Conservation (phyloP, 257 asterid genomes). For the Nicotiana benthamiana region DNA sequence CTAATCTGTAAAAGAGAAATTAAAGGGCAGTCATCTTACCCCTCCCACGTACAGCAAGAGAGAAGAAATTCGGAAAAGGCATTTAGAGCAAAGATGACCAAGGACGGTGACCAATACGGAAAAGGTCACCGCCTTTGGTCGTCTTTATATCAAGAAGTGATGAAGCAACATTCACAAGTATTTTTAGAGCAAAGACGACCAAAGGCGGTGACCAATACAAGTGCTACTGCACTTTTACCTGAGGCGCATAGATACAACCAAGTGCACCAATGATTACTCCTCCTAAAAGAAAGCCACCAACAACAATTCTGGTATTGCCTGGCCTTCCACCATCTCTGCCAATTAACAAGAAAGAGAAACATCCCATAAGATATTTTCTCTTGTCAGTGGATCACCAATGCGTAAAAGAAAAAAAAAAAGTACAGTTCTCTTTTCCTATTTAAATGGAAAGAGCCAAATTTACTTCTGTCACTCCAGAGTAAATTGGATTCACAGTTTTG, state of each 20-base stretch:
- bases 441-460: not conserved
- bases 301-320: conserved; percentile 26
- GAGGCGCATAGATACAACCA: conserved; percentile 44
- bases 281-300: conserved; percentile 40
- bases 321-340: conserved; percentile 36
- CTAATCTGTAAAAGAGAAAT: conserved; percentile 29
- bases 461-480: not conserved
- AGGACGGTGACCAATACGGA: not conserved
- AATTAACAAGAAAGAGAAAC: conserved; percentile 18
- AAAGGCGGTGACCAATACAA: not conserved
- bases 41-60: not conserved
- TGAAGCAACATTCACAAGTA: not conserved
- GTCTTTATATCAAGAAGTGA: not conserved
- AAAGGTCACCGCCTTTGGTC: too few species aligned
- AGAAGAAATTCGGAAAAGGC: not conserved
- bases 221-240: conserved; percentile 18
- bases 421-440: not conserved
- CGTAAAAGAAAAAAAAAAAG: not conserved
- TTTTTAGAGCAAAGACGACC: not conserved
- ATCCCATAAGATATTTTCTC: not conserved
- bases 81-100: not conserved
- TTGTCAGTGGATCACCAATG: not conserved
- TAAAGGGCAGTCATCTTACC: conserved; percentile 1
- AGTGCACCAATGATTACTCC: conserved; percentile 37
- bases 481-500: not conserved